Percentiles rank a stretch among this genome's conserved stretches.
These are phyloP conservation scores for Nemania sp. DNA, from an alignment of 2,329 filamentous ascomycete genomes.

Conservation along the genomic window DNA sequence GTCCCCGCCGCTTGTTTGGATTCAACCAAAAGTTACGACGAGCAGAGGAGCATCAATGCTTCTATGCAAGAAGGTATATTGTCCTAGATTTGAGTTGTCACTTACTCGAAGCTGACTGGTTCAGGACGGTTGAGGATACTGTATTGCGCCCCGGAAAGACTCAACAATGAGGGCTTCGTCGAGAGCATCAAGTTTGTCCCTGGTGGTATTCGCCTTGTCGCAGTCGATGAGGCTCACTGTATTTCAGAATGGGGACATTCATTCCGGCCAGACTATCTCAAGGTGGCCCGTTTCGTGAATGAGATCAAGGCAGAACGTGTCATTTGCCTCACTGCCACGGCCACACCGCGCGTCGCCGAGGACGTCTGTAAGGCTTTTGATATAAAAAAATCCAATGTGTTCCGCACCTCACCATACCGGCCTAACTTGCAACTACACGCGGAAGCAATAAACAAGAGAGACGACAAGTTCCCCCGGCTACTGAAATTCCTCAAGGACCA, in stretches of 20 bases:
- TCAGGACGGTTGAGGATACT: conserved; percentile 54
- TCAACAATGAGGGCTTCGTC: conserved; percentile 66
- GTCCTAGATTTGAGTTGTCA: background rate
- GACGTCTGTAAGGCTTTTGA: conserved; percentile 59
- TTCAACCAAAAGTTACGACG: conserved; percentile 57
- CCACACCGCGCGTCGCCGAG: conserved; percentile 58
- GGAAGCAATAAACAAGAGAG: conserved; percentile 46
- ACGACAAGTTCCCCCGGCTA: conserved; percentile 52
- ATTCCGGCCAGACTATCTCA: conserved; percentile 34
- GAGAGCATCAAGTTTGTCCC: conserved; percentile 57
- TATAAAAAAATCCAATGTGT: conserved; percentile 55
- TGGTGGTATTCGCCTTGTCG: conserved; percentile 60
- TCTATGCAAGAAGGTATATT: conserved; percentile 45
- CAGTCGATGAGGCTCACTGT: conserved; percentile 63
- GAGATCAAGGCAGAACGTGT: conserved; percentile 63
- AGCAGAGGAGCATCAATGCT: conserved; percentile 46
- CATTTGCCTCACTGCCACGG: conserved; percentile 64
- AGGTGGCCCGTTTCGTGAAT: conserved; percentile 57
- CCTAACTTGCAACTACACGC: conserved; percentile 62
- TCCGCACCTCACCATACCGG: conserved; percentile 63
- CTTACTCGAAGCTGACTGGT: background rate
- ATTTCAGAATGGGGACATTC: conserved; percentile 55
- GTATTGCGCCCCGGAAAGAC: conserved; percentile 62
- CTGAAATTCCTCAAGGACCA: conserved; percentile 54
- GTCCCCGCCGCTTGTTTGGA: conserved; percentile 60